Evolutionary conservation across 495 filamentous ascomycete genomes (phyloP), one percentile per base, ranked within the genome.

Genomic region (Hyaloscypha variabilis): DNA sequence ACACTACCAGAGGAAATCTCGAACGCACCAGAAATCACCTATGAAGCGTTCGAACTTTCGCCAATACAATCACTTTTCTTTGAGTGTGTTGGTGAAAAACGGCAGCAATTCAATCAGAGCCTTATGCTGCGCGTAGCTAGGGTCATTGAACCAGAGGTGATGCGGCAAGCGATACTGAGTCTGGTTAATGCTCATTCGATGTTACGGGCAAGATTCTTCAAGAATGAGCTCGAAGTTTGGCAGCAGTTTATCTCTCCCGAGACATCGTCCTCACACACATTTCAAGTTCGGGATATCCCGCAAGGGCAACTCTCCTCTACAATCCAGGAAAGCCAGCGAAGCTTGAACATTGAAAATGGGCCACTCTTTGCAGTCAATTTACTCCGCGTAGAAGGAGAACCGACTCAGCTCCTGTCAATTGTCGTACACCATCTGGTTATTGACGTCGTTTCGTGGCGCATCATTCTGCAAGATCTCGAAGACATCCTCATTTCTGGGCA

Each of bases 31-130:
- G 30, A 34, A 10, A 10, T 34, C 30, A 4, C 10, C 2, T 75
- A 80, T 26, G 79, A 84, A 54, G 74, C 75, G 30, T 92, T 91
- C 67, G 81, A 82, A 5, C 80, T 93, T 6, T 87, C 89, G 0
- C 90, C 90, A 0, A 91, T 92, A 73, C 90, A 93, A 70, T 79
- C 81, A 24, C 75, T 91, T 14, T 91, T 90, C 72, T 91, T 90
- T 62, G 79, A 87, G 49, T 72, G 80, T 24, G 75, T 77, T 0
- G 71, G 76, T 30, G 80, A 87, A 4, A 17, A 21, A 81, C 79
- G 0, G 79, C 83, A 87, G n/a, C 85, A 90, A 60, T 93, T 90
- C 71, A 91, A 92, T 70, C 88, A 90, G 68, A 89, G 89, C 60
- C 79, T 91, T 42, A 72, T 90, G 0, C 78, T 90, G 3, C 81